Base-by-base conservation (phyloP, 2,329 filamentous ascomycete genomes). In the Elsinoe necatrix region DNA sequence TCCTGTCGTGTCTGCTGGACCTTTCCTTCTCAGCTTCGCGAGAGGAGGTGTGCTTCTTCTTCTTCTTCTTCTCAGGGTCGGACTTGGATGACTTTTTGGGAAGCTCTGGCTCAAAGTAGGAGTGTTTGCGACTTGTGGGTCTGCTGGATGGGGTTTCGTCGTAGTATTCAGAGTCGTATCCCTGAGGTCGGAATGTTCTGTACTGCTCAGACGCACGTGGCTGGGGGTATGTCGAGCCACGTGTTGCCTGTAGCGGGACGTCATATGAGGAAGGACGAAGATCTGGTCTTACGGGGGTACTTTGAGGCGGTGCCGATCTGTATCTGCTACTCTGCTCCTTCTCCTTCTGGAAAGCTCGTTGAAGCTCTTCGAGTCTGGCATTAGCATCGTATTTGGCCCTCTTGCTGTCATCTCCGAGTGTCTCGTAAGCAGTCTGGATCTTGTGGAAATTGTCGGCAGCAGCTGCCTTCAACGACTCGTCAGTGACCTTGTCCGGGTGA, bases 361-460 rank as follows among this genome's bases (percentile, higher is more conserved):
- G 80, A 65, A 89, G 72, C 67, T 85, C 81, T 52, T 80, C 81
- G 60, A 91, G 71, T 64, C 78, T 82, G 60, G 86, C 77, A 67
- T 85, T 80, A 54, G 89, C 83, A 71, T 97, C 89, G 70, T 96
- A 95, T 63, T 84, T 83, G 58, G 76, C 72, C 59, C 89, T 79
- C 67, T 85, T 82, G 5, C 75, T 77, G 25, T 92, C 86, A 67
- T 96, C 85, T 66, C 83, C 87, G 59, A 98, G 81, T 27, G 93
- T 77, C 72, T 97, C 93, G 72, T 95, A 98, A 52, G 93, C 91
- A 65, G 91, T 83, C 70, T 96, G 91, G 31, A 97, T 88, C 68
- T 83, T 84, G 72, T 96, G 90, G 67, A 97, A 98, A 71, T 95
- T 85, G 64, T 89, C 85, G 64, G 87, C 83, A 70, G 91, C 95